Evolutionary conservation across 2,329 filamentous ascomycete species (phyloP), one percentile per base, ranked within the genome.

Genomic region (Pyrenochaeta sp.): DNA sequence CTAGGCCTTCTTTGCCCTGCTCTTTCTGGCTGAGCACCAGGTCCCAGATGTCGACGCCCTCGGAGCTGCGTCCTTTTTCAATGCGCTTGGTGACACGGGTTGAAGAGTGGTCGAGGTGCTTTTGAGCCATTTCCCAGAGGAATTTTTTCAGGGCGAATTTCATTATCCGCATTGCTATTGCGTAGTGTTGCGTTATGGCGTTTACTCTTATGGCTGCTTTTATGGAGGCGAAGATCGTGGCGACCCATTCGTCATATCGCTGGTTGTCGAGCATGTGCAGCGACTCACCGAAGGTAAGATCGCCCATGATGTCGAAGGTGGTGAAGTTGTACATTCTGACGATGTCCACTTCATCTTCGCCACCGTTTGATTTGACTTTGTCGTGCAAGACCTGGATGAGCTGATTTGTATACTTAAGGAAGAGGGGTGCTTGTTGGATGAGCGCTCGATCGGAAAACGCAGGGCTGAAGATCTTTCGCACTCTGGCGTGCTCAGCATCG

Each of bases 391-490:
- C 64, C 1, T 51, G n/a, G 4, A 77, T 60, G 3, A 79, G 61
- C 10, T 74, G 55, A 35, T 73, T 62, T 8, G 72, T 64, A 44
- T 78, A 77, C 5, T 57, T 56, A 32, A 69, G 48, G 43, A 80
- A 61, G 35, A 74, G 58, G 2, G 68, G 62, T 41, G 73, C 70
- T 51, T 76, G 74, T 32, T 69, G 60, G 30, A 68, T 69, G 17
- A 77, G 51, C 2, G 72, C 72, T 18, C 67, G 65, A 31, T 75
- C 68, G 1, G 72, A 73, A 50, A 77, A 77, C 2, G 72, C 72
- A 29, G 73, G 60, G 2, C 62, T 65, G 19, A 77, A 71, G 7
- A 75, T 57, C 11, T 69, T 65, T 14, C 30, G 30, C 3, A 32
- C 18, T 21, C 30, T 32, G 7, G 9, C 15, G 22, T 32, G 30